Evolutionary conservation across 805 yeast species (phyloP), one percentile per base, ranked within the genome.

Genomic region (Zygosaccharomyces pseudorouxii): DNA sequence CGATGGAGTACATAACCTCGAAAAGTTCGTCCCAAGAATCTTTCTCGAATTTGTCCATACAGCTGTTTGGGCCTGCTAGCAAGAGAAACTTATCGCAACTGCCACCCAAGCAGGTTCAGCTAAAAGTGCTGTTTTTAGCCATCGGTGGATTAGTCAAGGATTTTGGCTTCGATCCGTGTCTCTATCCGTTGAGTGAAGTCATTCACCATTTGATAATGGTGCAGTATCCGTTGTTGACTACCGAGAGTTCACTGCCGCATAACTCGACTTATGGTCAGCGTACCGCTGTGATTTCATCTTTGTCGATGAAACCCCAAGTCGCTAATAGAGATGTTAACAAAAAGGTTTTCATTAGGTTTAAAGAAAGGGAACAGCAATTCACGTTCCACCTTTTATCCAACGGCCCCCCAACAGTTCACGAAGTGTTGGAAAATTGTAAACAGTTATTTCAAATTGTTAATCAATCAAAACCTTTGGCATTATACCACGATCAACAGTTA

Each of bases 351-450:
- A 66, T 86, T 20, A 73, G 71, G 49, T 86, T 79, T 59, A 74
- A 78, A 11, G 70, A 76, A 6, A 75, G 78, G 30, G 71, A 70
- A 23, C 75, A 89, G 46, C 77, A 81, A 39, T 84, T 90, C 59
- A 76, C 79, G 3, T 90, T 77, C 64, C 79, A 86, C 11, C 74
- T 80, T 4, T 65, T 73, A 41, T 78, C 80, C 53, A 79, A 84
- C 39, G 84, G 95, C 0, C 84, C 95, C 5, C 98, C 98, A 2
- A 83, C 93, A 0, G 69, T 82, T 35, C 59, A 75, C 25, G 98
- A 90, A 65, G 68, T 90, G n/a, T 57, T 89, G 10, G 86, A 85
- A 48, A 89, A 89, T 62, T 89, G 88, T 12, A 80, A 79, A 47
- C 71, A 75, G 44, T 86, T 90, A 20, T 90, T 90, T 64, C 76